phyloP scores from a whole-genome alignment of 1,139 yeast species.

The Magnusiomyces ingens region DNA sequence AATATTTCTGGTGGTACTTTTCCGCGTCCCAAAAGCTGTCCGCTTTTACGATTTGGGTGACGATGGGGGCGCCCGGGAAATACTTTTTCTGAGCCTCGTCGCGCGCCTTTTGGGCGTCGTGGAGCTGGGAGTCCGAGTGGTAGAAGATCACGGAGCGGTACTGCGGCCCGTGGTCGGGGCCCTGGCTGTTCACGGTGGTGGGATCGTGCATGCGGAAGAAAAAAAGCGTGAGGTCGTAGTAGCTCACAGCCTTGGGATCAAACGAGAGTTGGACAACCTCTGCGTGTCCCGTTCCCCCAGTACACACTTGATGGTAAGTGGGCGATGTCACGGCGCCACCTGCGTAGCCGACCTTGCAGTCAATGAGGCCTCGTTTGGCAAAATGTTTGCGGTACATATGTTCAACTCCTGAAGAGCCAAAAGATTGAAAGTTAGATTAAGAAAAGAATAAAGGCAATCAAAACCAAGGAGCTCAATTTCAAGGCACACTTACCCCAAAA shows the following conservation, averaged over 20 bases:
- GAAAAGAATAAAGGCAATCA: background rate
- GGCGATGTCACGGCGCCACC: slow-evolving; percentile 60
- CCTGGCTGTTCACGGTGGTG: slow-evolving; percentile 55
- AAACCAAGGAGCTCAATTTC: background rate
- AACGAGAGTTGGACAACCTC: slow-evolving; percentile 78
- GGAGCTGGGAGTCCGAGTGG: slow-evolving; percentile 21
- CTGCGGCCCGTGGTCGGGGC: slow-evolving; percentile 78
- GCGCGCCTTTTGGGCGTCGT: background rate
- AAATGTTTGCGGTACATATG: slow-evolving; percentile 69
- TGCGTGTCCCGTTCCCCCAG: slow-evolving; percentile 54
- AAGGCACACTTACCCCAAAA: background rate
- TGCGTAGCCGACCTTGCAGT: slow-evolving; percentile 80
- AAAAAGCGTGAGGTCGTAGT: slow-evolving; percentile 63
- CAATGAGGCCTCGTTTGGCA: slow-evolving; percentile 53
- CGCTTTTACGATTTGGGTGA: slow-evolving; percentile 64
- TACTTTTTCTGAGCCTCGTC: slow-evolving; percentile 40
- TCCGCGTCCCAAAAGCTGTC: slow-evolving; percentile 82
- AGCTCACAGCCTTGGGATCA: slow-evolving; percentile 57
- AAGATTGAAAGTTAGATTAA: background rate
- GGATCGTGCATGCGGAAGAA: slow-evolving; percentile 91
- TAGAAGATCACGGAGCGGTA: slow-evolving; percentile 73
- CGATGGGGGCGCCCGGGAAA: slow-evolving; percentile 44
- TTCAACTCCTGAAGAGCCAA: slow-evolving; percentile 68
- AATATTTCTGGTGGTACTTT: slow-evolving; percentile 79
- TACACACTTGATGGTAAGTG: slow-evolving; percentile 66